These are phyloP conservation scores for Ophiobolus disseminans DNA, from an alignment of 2,329 filamentous ascomycete genomes.

Conservation along the genomic window DNA sequence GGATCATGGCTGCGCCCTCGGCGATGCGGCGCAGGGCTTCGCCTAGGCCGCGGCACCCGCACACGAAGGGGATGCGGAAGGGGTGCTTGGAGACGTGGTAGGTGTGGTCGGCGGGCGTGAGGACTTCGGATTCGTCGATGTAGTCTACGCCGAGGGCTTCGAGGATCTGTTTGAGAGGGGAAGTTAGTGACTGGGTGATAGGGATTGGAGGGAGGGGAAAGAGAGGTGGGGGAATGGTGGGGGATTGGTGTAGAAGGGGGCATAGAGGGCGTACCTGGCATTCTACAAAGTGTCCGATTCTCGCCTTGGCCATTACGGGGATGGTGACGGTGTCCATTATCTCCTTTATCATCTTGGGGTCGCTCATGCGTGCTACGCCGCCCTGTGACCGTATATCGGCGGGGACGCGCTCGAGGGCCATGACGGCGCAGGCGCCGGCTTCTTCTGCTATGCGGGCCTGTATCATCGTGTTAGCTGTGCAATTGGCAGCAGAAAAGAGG, in stretches of 20 bases:
- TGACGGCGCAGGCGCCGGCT: conserved; percentile 93
- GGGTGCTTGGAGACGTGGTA: conserved; percentile 90
- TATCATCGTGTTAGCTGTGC: conserved; percentile 14
- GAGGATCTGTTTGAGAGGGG: conserved; percentile 70
- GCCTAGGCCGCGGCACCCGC: conserved; percentile 91
- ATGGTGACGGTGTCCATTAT: conserved; percentile 96
- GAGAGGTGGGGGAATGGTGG: conserved; percentile 15
- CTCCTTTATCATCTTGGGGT: conserved; percentile 91
- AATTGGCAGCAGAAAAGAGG: neutral
- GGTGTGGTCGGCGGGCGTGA: conserved; percentile 89
- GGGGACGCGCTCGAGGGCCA: conserved; percentile 97
- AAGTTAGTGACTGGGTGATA: neutral
- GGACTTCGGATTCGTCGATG: conserved; percentile 97
- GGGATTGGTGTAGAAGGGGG: neutral
- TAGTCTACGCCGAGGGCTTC: conserved; percentile 95
- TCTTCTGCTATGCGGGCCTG: conserved; percentile 96
- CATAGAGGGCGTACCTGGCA: conserved; percentile 69
- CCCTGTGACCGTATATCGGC: conserved; percentile 93
- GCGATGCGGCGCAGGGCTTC: conserved; percentile 90
- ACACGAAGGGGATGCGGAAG: conserved; percentile 90
- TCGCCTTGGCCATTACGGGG: conserved; percentile 98
- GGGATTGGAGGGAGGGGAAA: neutral
- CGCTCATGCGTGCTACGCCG: conserved; percentile 95
- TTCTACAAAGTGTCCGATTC: conserved; percentile 97
- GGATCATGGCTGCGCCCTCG: conserved; percentile 98